Percentiles rank a stretch among this genome's conserved stretches.
These are phyloP conservation scores for Aspergillus sojae DNA, from an alignment of 2,329 filamentous ascomycete species.

Conservation along the genomic window DNA sequence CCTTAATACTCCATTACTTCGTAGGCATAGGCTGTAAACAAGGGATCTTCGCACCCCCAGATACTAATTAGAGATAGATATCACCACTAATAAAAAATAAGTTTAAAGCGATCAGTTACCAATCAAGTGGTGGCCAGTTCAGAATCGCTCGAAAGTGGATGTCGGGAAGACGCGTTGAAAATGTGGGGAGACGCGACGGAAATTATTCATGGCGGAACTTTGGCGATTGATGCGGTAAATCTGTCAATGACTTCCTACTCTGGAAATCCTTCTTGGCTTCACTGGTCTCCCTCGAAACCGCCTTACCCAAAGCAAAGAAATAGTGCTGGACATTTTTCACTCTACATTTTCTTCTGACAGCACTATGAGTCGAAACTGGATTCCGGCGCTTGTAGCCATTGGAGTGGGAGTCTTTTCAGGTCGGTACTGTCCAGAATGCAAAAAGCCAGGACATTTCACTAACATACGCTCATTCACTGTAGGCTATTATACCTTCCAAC, in stretches of 20 bases:
- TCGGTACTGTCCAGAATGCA: conserved; percentile 17
- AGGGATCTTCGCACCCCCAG: neutral
- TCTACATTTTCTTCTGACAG: neutral
- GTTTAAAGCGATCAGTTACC: neutral
- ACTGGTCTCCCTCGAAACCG: neutral
- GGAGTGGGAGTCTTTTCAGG: conserved; percentile 37
- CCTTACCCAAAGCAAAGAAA: neutral
- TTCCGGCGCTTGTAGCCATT: conserved; percentile 13
- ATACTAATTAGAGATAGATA: neutral
- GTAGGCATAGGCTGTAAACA: neutral
- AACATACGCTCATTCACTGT: conserved; percentile 11
- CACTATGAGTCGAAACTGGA: conserved; percentile 14
- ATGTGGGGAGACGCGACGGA: conserved; percentile 31
- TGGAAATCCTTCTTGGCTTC: neutral
- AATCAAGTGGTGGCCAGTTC: neutral
- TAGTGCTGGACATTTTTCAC: neutral
- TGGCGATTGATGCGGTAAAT: conserved; percentile 22
- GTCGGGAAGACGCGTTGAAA: conserved; percentile 27
- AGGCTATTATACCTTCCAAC: conserved; percentile 50
- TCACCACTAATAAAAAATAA: neutral
- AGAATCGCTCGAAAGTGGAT: neutral
- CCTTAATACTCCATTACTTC: conserved; percentile 32
- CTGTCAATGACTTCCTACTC: neutral
- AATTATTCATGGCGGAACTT: conserved; percentile 21
- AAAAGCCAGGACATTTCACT: conserved; percentile 8